A percentile compares a stretch with the other conserved stretches of the same genome.
Conservation (phyloP, 2,329 filamentous ascomycete genomes). For the Colletotrichum falcatum region DNA sequence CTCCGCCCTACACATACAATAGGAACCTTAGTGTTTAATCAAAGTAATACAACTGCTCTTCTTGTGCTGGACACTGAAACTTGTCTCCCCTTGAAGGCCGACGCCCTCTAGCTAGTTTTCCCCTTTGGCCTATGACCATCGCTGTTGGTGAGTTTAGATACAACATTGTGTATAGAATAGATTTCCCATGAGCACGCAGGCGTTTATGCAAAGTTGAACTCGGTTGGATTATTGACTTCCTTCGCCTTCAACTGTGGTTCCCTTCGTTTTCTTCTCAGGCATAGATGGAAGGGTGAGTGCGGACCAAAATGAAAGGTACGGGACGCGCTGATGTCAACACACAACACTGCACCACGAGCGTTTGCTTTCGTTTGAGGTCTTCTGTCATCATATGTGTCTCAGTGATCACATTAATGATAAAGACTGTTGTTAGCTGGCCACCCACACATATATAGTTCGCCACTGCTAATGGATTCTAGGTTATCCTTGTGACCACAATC, state of each 20-base stretch:
- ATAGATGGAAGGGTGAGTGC: not conserved
- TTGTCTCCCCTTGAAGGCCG: not conserved
- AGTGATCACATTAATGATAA: no score
- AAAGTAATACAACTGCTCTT: slow-evolving; percentile 15
- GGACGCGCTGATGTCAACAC: not conserved
- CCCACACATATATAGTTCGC: not conserved
- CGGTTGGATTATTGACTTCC: not conserved
- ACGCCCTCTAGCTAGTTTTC: no score
- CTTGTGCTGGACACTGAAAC: not conserved
- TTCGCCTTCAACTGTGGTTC: no score
- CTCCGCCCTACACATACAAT: slow-evolving; percentile 35
- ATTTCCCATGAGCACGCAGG: not conserved
- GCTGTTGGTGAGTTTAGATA: not conserved
- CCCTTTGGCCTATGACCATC: not conserved
- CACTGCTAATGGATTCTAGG: not conserved
- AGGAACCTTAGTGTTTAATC: slow-evolving; percentile 30
- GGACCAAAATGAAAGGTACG: not conserved
- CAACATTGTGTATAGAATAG: not conserved
- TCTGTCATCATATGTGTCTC: not conserved
- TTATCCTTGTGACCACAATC: not conserved
- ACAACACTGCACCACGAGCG: not conserved
- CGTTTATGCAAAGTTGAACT: not conserved
- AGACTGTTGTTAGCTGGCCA: not conserved
- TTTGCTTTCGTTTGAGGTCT: not conserved
- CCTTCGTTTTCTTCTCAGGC: not conserved